phyloP scores from a whole-genome alignment of 2,329 filamentous ascomycete species.

The Colletotrichum siamense region DNA sequence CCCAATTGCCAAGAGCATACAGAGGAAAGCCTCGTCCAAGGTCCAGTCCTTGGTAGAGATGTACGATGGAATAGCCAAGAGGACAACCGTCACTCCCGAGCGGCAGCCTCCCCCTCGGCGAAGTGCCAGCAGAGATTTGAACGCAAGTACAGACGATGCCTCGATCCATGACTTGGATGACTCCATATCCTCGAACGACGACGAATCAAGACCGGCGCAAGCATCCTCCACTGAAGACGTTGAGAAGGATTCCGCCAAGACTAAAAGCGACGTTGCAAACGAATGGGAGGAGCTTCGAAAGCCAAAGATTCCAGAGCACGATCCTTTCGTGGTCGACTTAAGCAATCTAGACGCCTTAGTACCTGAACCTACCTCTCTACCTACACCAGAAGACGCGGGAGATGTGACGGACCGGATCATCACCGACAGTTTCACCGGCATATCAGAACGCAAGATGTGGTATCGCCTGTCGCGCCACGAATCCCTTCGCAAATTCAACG shows the following conservation, averaged over 20 bases:
- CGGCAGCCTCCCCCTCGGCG: not conserved
- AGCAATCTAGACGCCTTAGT: slow-evolving; percentile 37
- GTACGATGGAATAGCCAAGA: slow-evolving; percentile 50
- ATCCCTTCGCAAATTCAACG: slow-evolving; percentile 61
- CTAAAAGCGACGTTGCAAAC: not conserved
- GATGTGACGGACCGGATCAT: slow-evolving; percentile 53
- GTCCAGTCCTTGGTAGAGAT: slow-evolving; percentile 57
- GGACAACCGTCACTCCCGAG: not conserved
- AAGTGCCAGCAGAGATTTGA: slow-evolving; percentile 3
- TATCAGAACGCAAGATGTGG: slow-evolving; percentile 68
- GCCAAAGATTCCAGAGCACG: slow-evolving; percentile 4
- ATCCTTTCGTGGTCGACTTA: slow-evolving; percentile 34
- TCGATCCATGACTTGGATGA: not conserved
- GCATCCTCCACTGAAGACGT: not conserved
- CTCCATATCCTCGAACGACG: too few relatives aligned
- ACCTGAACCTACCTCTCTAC: slow-evolving; percentile 27
- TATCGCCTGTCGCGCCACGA: slow-evolving; percentile 68
- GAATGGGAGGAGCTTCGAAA: not conserved
- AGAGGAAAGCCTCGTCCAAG: slow-evolving; percentile 33
- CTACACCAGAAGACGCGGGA: slow-evolving; percentile 17
- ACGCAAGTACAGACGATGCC: not conserved
- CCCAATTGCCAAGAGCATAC: not conserved
- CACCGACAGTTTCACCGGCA: slow-evolving; percentile 57
- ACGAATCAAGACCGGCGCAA: not conserved
- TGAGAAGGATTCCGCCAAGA: not conserved